These are phyloP conservation scores for Phoenix dactylifera DNA, from an alignment of 176 grass and related monocot genomes.

Conservation along the genomic window DNA sequence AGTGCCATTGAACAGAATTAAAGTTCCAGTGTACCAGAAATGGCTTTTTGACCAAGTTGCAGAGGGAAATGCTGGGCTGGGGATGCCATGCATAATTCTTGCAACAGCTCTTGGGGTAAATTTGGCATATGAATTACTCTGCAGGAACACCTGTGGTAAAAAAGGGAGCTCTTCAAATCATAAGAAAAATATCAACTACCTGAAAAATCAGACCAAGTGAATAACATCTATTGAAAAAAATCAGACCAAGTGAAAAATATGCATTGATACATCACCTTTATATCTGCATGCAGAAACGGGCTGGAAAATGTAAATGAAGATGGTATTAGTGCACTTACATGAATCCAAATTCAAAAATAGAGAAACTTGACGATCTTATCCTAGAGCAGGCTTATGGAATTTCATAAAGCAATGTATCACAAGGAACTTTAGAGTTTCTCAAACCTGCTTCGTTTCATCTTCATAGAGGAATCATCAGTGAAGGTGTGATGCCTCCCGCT, in stretches of 20 bases:
- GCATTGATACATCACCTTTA: slow-evolving; percentile 52
- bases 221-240: slow-evolving; percentile 2
- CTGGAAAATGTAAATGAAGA: slow-evolving; percentile 37
- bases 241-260: neutral
- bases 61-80: slow-evolving; percentile 73
- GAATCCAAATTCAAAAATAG: neutral
- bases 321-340: slow-evolving; percentile 5
- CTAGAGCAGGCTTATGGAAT: too few relatives aligned
- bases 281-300: slow-evolving; percentile 77
- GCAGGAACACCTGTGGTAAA: slow-evolving; percentile 60
- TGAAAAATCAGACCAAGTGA: neutral
- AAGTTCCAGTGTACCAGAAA: slow-evolving; percentile 47
- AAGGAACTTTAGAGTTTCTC: too few relatives aligned
- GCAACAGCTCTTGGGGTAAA: slow-evolving; percentile 87
- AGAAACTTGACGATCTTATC: neutral
- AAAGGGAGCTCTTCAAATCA: neutral
- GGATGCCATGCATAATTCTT: slow-evolving; percentile 86
- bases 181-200: too few relatives aligned
- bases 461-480: slow-evolving; percentile 20
- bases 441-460: slow-evolving; percentile 52
- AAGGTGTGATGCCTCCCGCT: slow-evolving; percentile 19
- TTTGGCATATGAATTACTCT: slow-evolving; percentile 69
- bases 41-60: slow-evolving; percentile 76
- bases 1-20: neutral
- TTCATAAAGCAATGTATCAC: too few relatives aligned